These are phyloP conservation scores for Moesziomyces sp. DNA, from an alignment of 1,284 basidiomycete genomes.

Conservation along the genomic window DNA sequence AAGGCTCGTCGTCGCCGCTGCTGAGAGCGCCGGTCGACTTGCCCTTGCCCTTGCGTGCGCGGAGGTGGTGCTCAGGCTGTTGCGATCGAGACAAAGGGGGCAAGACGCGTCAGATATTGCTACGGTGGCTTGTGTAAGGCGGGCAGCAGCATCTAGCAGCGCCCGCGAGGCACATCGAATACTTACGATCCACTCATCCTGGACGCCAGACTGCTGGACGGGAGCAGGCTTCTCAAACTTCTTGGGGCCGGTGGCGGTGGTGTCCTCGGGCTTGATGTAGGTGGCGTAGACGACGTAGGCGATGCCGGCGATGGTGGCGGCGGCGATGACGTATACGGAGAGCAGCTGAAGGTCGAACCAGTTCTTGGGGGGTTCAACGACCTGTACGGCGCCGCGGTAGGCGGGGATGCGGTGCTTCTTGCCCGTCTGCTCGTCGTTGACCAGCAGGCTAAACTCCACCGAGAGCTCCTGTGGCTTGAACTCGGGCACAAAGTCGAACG, in stretches of 20 bases:
- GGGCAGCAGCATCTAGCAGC: too few relatives aligned
- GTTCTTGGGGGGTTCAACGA: conserved; percentile 63
- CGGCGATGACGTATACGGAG: conserved; percentile 54
- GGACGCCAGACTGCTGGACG: conserved; percentile 24
- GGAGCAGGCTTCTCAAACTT: conserved; percentile 45
- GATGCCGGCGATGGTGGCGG: conserved; percentile 35
- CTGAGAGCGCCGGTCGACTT: conserved; percentile 43
- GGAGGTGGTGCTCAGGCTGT: conserved; percentile 44
- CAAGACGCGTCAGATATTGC: neutral
- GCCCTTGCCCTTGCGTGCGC: conserved; percentile 34
- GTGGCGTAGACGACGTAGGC: conserved; percentile 45
- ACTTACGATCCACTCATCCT: conserved; percentile 54
- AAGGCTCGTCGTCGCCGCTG: conserved; percentile 51
- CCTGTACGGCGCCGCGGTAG: conserved; percentile 61
- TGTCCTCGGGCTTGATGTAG: conserved; percentile 42
- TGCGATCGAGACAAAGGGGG: neutral
- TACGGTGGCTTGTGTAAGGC: too few relatives aligned
- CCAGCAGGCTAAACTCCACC: conserved; percentile 59
- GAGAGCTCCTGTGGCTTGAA: conserved; percentile 64
- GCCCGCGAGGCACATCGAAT: neutral
- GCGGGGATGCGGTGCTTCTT: conserved; percentile 61
- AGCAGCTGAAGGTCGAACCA: conserved; percentile 63
- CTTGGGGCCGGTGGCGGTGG: conserved; percentile 24
- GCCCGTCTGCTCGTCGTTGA: conserved; percentile 60
- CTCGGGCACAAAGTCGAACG: conserved; percentile 65